phyloP scores from a whole-genome alignment of 495 filamentous ascomycete species.

The Haplographium delicatum region DNA sequence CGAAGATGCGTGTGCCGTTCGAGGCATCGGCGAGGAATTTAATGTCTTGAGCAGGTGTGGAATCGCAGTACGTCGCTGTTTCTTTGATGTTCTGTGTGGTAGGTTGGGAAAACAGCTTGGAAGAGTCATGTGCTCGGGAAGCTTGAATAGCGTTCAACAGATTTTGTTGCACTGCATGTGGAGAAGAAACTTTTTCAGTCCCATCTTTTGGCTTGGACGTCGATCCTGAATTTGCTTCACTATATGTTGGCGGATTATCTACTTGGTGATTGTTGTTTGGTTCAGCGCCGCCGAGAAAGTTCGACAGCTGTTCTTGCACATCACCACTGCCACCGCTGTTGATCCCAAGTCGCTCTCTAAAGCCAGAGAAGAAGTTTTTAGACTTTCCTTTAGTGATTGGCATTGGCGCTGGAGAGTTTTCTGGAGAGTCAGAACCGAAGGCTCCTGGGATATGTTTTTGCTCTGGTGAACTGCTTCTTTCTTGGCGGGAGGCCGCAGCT shows the following conservation, averaged over 20 bases:
- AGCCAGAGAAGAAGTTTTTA: conserved; percentile 56
- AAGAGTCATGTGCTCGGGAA: conserved; percentile 73
- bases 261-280: conserved; percentile 5
- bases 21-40: conserved; percentile 64
- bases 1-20: conserved; percentile 67
- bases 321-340: conserved; percentile 36
- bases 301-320: conserved; percentile 35
- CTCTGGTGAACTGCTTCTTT: conserved; percentile 12
- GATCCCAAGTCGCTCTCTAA: conserved; percentile 61
- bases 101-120: conserved; percentile 62
- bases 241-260: conserved; percentile 17
- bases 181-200: conserved; percentile 44
- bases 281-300: conserved; percentile 29
- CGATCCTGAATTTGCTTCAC: conserved; percentile 13
- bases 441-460: conserved; percentile 60
- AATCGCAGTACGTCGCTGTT: conserved; percentile 83
- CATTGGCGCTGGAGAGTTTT: conserved; percentile 31
- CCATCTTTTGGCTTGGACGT: conserved; percentile 6
- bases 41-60: conserved; percentile 74
- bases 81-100: conserved; percentile 72
- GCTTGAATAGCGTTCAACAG: conserved; percentile 77
- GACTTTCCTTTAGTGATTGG: conserved; percentile 21
- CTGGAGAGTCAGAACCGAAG: conserved; percentile 48
- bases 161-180: conserved; percentile 52
- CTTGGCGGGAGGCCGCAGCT: conserved; percentile 17